Evolutionary conservation across 140 eudicot genomes (phyloP), one percentile per base, ranked within the genome.

Genomic region (Eryngium alpinum): DNA sequence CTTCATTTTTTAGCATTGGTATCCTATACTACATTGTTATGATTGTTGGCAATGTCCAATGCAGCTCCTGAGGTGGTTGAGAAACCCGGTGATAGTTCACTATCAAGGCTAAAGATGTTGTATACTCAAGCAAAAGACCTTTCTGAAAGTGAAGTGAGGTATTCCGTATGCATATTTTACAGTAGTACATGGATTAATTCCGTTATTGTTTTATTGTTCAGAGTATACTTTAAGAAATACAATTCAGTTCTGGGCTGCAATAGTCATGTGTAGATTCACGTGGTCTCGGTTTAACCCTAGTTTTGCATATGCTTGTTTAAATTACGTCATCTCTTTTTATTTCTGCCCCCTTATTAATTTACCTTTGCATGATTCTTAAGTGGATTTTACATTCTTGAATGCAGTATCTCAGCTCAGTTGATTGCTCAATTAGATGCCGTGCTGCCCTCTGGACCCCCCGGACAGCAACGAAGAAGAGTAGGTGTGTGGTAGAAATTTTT

Each of bases 21-120:
- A 31, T 10, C 63, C 7, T 62, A 53, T 77, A 28, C 16, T 75
- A 24, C 22, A 4, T 75, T 22, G 9, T 75, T 17, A 33, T 28
- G 32, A n/a, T 22, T 22, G 17, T 44, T 80, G 67, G 80, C 18
- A 38, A 44, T 73, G 22, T 77, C 71, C 46, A 43, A 75, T 87
- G 86, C 94, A 94, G 97, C 92, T 85, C 98, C 98, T 31, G 97
- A 92, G 84, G 89, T 89, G 81, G 94, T 90, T 59, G 97, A 92
- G 80, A 94, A 90, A 86, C 97, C 94, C 28, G 97, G 97, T 70
- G 97, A 94, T 81, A 88, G 46, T 85, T 90, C 97, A 32, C 88
- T 94, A 38, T 82, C 95, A 24, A 88, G 79, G 84, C 98, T 94
- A 44, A 94, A 94, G 87, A 83, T 56, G 83, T 88, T 94, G 60